Base-by-base conservation (phyloP, 2,329 filamentous ascomycete species). In the Aspergillus sp. region DNA sequence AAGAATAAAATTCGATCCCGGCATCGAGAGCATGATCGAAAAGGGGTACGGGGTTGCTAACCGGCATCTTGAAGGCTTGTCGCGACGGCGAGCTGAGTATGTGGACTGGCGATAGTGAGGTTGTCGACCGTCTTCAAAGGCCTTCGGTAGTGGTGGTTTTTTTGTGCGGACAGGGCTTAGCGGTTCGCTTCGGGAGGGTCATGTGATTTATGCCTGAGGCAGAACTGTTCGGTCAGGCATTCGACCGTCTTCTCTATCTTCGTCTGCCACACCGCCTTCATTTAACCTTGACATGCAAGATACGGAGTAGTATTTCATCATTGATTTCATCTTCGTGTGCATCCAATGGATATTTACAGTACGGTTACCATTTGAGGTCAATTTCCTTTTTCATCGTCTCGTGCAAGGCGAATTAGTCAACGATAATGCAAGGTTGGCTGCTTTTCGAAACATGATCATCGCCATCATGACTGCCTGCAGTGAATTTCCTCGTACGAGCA, bases 51-150 rank as follows among this genome's bases (percentile, higher is more conserved):
- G 64, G 57, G 31, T 29, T 59, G 72, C 75, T 71, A 78, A 84
- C 82, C 80, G 82, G 82, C 82, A 84, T 84, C 77, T 80, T 84
- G 81, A 81, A 75, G 70, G 71, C 70, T 77, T 75, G 69, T 74
- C 73, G 73, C 72, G 71, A 72, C 71, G 71, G 69, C 73, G 74
- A 77, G 74, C 71, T 74, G 68, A 58, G 68, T 69, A 66, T 68
- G 71, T 74, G 70, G 71, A 71, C 65, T 63, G 68, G 63, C 64
- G 63, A 64, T 63, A 65, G 65, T 72, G 69, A 71, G 71, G 68
- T 70, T 71, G 70, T 72, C 69, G 69, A 71, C 68, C 68, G 67
- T 69, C 70, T 67, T 63, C 59, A 63, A 66, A 60, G 60, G 65
- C 57, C 58, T 60, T 64, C 65, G 52, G 58, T 61, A 62, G 65